Base-by-base conservation (phyloP, 1,284 basidiomycete genomes). In the Phlebopus sp. region DNA sequence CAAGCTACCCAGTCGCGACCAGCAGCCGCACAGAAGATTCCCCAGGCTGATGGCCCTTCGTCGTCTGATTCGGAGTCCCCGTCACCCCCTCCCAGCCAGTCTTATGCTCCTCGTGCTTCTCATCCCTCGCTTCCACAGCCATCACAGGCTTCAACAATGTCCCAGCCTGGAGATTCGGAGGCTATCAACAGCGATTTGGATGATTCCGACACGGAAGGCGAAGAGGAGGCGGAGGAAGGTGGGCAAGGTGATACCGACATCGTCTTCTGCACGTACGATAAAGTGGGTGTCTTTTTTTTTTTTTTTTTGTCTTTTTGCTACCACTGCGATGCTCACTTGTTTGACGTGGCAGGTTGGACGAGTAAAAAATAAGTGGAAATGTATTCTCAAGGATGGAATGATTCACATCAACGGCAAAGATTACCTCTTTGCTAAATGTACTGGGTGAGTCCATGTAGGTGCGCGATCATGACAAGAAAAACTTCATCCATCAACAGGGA, bases 311-410 rank as follows among this genome's bases (percentile, higher is more conserved):
- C 18, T n/a, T n/a, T 45, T 17, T 32, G 7, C 30, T 5, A 35
- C 17, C 2, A 6, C 15, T 14, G 3, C 31, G 10, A 15, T 31
- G 38, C 52, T 42, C 39, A 48, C 46, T 44, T 27, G 19, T n/a
- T n/a, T 37, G 14, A 15, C 43, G 42, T 9, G 4, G 25, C 54
- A 95, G 93, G 94, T 97, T 31, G 92, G 95, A 50, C 82, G 97
- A 17, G 95, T 98, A 25, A 98, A 98, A 74, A 99, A 98, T 77
- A 99, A 98, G 76, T 99, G 97, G 97, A 99, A 99, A 77, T 97
- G 95, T 52, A 87, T 94, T n/a, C 81, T 99, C 52, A 97, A 97
- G 71, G 97, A 99, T 60, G 97, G 97, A 13, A 93, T 99, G 82
- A 92, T 98, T 48, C 92, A 95, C 60, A 84, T 98, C 57, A 96